Percentiles rank a stretch among this genome's conserved stretches.
phyloP scores from a whole-genome alignment of 179 eudicot genomes.

The Dionaea muscipula region DNA sequence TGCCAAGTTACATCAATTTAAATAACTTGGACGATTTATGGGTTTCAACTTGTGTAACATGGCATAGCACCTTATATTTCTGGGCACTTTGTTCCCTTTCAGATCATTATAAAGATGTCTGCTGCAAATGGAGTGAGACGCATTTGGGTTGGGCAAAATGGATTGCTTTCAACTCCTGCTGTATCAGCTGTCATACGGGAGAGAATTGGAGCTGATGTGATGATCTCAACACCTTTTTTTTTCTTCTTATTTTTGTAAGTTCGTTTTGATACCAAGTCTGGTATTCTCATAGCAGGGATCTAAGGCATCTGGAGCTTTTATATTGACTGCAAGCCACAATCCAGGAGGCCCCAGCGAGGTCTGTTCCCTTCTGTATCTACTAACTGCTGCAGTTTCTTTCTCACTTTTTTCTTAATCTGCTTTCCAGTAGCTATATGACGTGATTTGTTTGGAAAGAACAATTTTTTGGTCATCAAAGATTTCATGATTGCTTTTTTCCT shows the following conservation, averaged over 20 bases:
- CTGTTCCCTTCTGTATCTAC: constrained; percentile 3
- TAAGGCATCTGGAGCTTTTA: constrained; percentile 79
- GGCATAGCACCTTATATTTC: no score
- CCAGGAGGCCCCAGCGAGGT: constrained; percentile 98
- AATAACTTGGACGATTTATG: no score
- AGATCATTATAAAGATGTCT: constrained; percentile 91
- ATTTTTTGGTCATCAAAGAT: constrained; percentile 68
- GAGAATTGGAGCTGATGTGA: constrained; percentile 80
- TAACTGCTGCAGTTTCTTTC: no score
- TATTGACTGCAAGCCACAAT: constrained; percentile 95
- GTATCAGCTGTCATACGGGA: constrained; percentile 96
- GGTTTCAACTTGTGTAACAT: no score
- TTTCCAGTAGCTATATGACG: no score
- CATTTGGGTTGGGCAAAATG: constrained; percentile 92
- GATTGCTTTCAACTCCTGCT: constrained; percentile 90
- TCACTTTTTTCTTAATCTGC: not conserved
- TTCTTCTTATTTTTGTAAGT: not conserved
- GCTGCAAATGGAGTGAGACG: constrained; percentile 95
- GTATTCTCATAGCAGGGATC: constrained; percentile 40
- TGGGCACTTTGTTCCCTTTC: no score
- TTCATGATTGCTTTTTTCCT: constrained; percentile 38
- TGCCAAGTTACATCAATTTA: no score
- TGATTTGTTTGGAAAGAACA: no score
- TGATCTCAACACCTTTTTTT: constrained; percentile 13
- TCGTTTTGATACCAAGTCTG: not conserved